Conservation (phyloP, 1,284 basidiomycete genomes). For the Mrakiaceae sp. region DNA sequence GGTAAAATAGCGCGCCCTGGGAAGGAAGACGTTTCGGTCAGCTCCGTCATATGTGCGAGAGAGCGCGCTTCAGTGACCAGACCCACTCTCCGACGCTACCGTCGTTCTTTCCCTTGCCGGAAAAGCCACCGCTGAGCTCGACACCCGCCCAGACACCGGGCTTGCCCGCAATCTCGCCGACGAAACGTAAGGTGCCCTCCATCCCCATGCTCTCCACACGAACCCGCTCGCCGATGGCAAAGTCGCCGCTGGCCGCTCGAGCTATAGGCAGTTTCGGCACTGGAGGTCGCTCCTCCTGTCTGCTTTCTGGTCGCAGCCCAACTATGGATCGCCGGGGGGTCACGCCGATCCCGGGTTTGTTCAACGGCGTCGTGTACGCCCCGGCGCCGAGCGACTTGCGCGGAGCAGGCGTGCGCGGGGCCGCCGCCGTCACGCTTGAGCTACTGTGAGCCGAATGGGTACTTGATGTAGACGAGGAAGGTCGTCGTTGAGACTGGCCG, state of each 20-base stretch:
- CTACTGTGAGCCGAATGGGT: slow-evolving; percentile 39
- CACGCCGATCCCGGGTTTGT: neutral
- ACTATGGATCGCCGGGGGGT: neutral
- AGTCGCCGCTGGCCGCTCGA: slow-evolving; percentile 30
- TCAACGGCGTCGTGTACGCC: neutral
- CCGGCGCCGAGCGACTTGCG: neutral
- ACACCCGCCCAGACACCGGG: slow-evolving; percentile 82
- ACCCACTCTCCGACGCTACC: slow-evolving; percentile 78
- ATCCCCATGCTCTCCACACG: slow-evolving; percentile 66
- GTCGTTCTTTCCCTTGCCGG: slow-evolving; percentile 92
- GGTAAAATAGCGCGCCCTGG: slow-evolving; percentile 55
- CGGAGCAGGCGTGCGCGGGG: slow-evolving; percentile 31
- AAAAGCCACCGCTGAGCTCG: slow-evolving; percentile 69
- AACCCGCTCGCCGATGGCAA: slow-evolving; percentile 66
- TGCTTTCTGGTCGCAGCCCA: slow-evolving; percentile 6
- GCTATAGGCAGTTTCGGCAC: neutral
- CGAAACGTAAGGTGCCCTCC: slow-evolving; percentile 65
- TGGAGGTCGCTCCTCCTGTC: slow-evolving; percentile 8
- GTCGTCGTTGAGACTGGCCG: slow-evolving; percentile 26
- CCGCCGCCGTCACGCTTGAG: slow-evolving; percentile 37
- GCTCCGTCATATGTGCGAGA: neutral
- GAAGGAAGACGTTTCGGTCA: neutral
- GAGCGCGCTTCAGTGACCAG: neutral
- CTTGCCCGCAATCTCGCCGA: slow-evolving; percentile 76
- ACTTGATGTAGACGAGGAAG: slow-evolving; percentile 38